Percentiles rank a stretch among this genome's conserved stretches.
phyloP scores from a whole-genome alignment of 495 filamentous ascomycete species.

The Arthonia radiata region DNA sequence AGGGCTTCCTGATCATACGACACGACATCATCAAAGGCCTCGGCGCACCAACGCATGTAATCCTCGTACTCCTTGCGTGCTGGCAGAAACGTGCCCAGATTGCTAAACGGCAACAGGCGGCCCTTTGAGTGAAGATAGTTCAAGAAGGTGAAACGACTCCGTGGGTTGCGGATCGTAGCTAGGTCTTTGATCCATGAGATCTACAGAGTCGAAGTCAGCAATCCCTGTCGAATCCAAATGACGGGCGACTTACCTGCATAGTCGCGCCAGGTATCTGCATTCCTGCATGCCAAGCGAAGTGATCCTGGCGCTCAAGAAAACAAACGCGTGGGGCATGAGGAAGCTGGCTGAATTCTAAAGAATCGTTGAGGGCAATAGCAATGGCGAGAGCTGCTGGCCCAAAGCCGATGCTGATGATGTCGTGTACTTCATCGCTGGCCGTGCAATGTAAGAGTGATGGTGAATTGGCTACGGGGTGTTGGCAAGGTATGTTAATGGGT shows the following conservation, averaged over 20 bases:
- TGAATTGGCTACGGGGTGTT: background rate
- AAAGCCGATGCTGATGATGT: constrained; percentile 79
- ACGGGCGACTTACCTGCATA: no score
- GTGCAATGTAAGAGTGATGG: constrained; percentile 14
- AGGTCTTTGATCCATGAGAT: constrained; percentile 96
- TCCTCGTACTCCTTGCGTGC: constrained; percentile 78
- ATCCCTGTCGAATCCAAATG: no score
- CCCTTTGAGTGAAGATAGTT: constrained; percentile 69
- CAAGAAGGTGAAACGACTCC: constrained; percentile 81
- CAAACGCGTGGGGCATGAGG: constrained; percentile 27
- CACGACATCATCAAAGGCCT: constrained; percentile 55
- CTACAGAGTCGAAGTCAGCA: no score
- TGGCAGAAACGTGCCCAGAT: constrained; percentile 71
- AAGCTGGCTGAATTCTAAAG: constrained; percentile 11
- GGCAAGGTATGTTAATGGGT: background rate
- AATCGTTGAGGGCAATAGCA: constrained; percentile 68
- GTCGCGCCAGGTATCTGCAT: constrained; percentile 83
- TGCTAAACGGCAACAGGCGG: constrained; percentile 68
- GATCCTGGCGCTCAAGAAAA: constrained; percentile 63
- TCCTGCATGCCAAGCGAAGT: constrained; percentile 79
- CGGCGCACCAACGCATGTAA: constrained; percentile 81
- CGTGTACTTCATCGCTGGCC: constrained; percentile 35
- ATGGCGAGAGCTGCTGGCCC: constrained; percentile 86
- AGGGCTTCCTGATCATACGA: constrained; percentile 54
- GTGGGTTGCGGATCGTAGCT: constrained; percentile 65